phyloP scores from a whole-genome alignment of 192 early-diverging fungal genomes.

The Coemansia sp. region DNA sequence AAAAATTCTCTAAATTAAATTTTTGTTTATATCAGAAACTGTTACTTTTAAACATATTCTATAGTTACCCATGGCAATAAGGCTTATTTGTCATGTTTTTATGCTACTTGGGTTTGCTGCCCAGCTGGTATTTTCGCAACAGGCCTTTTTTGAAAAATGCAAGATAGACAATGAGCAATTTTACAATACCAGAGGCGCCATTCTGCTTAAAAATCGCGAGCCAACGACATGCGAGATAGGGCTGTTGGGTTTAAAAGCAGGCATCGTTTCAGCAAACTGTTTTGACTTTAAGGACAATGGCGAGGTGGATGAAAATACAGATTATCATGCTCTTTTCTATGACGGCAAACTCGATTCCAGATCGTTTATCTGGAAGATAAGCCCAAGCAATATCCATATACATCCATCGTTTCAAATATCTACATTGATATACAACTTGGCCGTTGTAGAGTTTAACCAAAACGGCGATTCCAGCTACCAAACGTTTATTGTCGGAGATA shows the following conservation, averaged over 20 bases:
- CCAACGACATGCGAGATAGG: conserved; percentile 6
- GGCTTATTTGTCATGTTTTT: background rate
- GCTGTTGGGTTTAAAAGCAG: background rate
- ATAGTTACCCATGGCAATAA: background rate
- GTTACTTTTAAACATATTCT: background rate
- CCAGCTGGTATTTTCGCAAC: background rate
- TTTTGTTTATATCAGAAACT: background rate
- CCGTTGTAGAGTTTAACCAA: conserved; percentile 3
- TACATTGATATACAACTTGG: background rate
- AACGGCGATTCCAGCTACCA: background rate
- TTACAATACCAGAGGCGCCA: background rate
- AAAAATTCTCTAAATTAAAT: too few species aligned
- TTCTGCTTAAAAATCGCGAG: background rate
- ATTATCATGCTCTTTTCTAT: background rate
- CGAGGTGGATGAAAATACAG: background rate
- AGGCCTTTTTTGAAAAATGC: background rate
- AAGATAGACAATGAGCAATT: background rate
- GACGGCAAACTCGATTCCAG: background rate
- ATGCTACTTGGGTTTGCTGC: background rate
- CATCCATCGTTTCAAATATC: background rate
- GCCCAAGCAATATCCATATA: background rate
- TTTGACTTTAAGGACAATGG: background rate
- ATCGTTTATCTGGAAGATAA: background rate
- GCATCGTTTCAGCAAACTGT: background rate
- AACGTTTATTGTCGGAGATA: background rate